These are phyloP conservation scores for Crithidia sp. DNA, from an alignment of 208 protist genomes.

Conservation along the genomic window DNA sequence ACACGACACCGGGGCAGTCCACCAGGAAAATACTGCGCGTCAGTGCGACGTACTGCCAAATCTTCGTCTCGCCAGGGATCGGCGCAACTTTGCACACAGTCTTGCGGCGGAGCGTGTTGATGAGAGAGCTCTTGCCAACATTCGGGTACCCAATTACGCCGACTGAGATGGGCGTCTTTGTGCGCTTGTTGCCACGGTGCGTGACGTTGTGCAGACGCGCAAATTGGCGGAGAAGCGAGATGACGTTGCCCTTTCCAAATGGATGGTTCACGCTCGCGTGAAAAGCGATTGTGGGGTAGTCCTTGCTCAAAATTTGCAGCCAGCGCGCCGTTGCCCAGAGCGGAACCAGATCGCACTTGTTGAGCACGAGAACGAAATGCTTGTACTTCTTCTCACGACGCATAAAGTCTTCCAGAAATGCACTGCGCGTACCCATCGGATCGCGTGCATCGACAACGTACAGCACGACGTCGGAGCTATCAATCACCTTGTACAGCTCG, in stretches of 20 bases:
- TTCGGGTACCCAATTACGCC: constrained; percentile 99
- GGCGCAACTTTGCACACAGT: constrained; percentile 99
- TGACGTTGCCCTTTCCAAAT: constrained; percentile 99
- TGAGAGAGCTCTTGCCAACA: constrained; percentile 99
- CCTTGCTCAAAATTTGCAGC: constrained; percentile 97
- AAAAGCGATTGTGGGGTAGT: constrained; percentile 99
- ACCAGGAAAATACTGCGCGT: constrained; percentile 99
- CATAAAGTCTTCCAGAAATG: constrained; percentile 94
- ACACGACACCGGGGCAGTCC: constrained; percentile 99
- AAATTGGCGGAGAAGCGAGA: constrained; percentile 99
- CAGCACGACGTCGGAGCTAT: constrained; percentile 99
- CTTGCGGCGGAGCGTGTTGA: constrained; percentile 99
- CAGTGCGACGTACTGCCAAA: constrained; percentile 99
- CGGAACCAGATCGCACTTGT: constrained; percentile 99
- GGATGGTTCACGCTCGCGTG: constrained; percentile 99
- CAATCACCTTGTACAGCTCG: constrained; percentile 99
- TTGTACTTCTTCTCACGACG: constrained; percentile 98
- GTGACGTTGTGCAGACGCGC: constrained; percentile 90
- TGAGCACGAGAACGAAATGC: constrained; percentile 99
- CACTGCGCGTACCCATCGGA: constrained; percentile 98
- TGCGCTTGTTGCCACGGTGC: constrained; percentile 84
- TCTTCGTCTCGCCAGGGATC: constrained; percentile 99
- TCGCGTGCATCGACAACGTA: constrained; percentile 98
- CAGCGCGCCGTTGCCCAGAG: constrained; percentile 98
- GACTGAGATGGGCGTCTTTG: constrained; percentile 90